These are phyloP conservation scores for Myxozyma lipomycoides DNA, from an alignment of 805 yeast genomes.

Conservation along the genomic window DNA sequence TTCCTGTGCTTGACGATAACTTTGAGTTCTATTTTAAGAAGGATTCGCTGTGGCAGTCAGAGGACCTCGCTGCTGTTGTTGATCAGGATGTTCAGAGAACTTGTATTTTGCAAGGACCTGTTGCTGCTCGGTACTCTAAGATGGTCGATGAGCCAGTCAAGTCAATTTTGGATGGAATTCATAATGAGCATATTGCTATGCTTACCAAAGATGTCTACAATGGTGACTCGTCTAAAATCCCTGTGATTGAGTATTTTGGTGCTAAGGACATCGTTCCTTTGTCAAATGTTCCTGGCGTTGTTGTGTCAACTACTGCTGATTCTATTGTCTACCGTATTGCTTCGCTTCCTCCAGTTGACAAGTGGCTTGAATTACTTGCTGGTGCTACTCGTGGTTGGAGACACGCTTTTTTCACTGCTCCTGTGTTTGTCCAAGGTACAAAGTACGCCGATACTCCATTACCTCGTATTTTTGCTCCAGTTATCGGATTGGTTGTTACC, in stretches of 20 bases:
- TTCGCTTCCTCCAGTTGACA: conserved; percentile 41
- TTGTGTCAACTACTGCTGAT: conserved; percentile 28
- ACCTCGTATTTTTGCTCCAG: conserved; percentile 75
- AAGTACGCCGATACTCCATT: conserved; percentile 76
- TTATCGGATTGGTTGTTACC: conserved; percentile 57
- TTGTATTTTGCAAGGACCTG: conserved; percentile 98
- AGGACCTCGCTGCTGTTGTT: conserved; percentile 91
- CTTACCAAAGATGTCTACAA: conserved; percentile 60
- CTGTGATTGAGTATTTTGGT: conserved; percentile 86
- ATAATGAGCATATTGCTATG: conserved; percentile 78
- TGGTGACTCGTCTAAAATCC: conserved; percentile 68
- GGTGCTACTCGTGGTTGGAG: conserved; percentile 82
- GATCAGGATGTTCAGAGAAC: conserved; percentile 96
- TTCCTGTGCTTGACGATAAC: conserved; percentile 90
- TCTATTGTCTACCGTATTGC: conserved; percentile 19
- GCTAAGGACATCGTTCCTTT: conserved; percentile 48
- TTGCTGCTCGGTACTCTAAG: conserved; percentile 88
- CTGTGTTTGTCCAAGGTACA: conserved; percentile 78
- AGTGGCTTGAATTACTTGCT: conserved; percentile 79
- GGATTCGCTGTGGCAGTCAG: conserved; percentile 98
- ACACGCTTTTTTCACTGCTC: conserved; percentile 77
- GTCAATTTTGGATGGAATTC: conserved; percentile 81
- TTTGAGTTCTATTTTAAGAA: conserved; percentile 96
- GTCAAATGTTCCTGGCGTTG: conserved; percentile 30
- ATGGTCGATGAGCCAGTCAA: conserved; percentile 89